Percentiles rank a stretch among this genome's conserved stretches.
These are phyloP conservation scores for Catunica adiposa DNA, from an alignment of 2,329 filamentous ascomycete species.

Conservation along the genomic window DNA sequence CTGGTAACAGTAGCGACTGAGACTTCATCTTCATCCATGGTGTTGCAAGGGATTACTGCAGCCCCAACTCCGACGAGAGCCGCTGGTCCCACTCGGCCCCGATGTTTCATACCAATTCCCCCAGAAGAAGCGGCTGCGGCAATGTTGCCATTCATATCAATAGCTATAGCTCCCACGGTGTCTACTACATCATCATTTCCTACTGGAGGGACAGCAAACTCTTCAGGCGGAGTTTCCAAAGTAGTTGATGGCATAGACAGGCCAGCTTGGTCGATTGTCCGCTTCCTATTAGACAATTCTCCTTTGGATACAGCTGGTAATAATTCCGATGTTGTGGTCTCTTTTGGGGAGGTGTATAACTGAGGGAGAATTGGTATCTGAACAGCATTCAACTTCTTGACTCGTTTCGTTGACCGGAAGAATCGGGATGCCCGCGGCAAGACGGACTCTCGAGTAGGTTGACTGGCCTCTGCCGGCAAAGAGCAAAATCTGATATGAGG, in stretches of 20 bases:
- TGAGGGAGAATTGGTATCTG: neutral
- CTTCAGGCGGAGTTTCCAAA: neutral
- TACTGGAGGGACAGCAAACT: conserved; percentile 3
- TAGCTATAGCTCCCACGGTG: conserved; percentile 88
- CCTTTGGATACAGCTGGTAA: too few species aligned
- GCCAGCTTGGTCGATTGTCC: conserved; percentile 1
- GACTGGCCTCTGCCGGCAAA: too few species aligned
- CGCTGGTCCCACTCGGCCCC: conserved; percentile 77
- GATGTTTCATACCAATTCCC: conserved; percentile 96
- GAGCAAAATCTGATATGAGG: neutral
- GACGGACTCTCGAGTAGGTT: neutral
- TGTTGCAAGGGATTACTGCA: conserved; percentile 64
- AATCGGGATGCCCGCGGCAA: neutral
- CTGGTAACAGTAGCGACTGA: conserved; percentile 76
- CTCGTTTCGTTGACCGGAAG: neutral
- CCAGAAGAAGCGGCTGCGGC: conserved; percentile 92
- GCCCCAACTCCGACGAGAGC: conserved; percentile 85
- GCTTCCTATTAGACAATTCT: conserved; percentile 4
- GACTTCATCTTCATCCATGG: conserved; percentile 49
- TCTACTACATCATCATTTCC: conserved; percentile 53
- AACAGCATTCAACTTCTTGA: neutral
- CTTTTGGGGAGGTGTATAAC: neutral
- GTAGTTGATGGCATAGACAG: neutral
- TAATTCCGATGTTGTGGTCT: neutral
- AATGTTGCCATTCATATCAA: conserved; percentile 73